A percentile compares a stretch with the other conserved stretches of the same genome.
These are phyloP conservation scores for Triangularia verruculosa DNA, from an alignment of 2,329 filamentous ascomycete genomes.

Conservation along the genomic window DNA sequence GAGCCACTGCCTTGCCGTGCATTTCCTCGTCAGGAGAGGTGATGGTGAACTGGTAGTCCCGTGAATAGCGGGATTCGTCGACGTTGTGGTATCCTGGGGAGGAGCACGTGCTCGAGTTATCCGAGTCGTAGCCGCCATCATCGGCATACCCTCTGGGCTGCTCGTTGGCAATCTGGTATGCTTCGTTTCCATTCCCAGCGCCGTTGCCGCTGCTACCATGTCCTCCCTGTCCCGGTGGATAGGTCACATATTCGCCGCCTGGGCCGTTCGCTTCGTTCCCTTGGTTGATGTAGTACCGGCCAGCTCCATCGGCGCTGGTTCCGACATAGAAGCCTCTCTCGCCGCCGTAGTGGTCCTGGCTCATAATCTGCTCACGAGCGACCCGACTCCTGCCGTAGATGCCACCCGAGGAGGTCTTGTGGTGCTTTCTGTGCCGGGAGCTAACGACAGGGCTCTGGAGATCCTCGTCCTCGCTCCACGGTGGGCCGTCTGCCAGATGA, in stretches of 20 bases:
- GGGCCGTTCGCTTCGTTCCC: conserved; percentile 69
- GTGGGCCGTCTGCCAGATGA: conserved; percentile 82
- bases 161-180: conserved; percentile 43
- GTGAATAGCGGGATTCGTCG: conserved; percentile 78
- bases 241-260: conserved; percentile 77
- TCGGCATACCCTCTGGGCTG: conserved; percentile 45
- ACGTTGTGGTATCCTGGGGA: conserved; percentile 58
- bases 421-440: conserved; percentile 73
- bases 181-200: conserved; percentile 5
- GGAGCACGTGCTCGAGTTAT: conserved; percentile 56
- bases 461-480: conserved; percentile 94
- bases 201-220: conserved; percentile 33
- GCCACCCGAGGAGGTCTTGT: conserved; percentile 65
- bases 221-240: conserved; percentile 62
- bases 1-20: conserved; percentile 90
- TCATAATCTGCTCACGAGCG: conserved; percentile 36
- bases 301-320: conserved; percentile 66
- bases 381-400: conserved; percentile 46
- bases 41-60: conserved; percentile 92
- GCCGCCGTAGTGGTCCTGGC: conserved; percentile 50
- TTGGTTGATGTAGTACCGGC: conserved; percentile 72
- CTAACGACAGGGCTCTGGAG: conserved; percentile 87
- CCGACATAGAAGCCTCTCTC: conserved; percentile 67
- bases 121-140: conserved; percentile 51
- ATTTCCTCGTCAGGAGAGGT: conserved; percentile 96